Evolutionary conservation across 768 basidiomycete genomes (phyloP).

Genomic region (Kondoa malvinella): DNA sequence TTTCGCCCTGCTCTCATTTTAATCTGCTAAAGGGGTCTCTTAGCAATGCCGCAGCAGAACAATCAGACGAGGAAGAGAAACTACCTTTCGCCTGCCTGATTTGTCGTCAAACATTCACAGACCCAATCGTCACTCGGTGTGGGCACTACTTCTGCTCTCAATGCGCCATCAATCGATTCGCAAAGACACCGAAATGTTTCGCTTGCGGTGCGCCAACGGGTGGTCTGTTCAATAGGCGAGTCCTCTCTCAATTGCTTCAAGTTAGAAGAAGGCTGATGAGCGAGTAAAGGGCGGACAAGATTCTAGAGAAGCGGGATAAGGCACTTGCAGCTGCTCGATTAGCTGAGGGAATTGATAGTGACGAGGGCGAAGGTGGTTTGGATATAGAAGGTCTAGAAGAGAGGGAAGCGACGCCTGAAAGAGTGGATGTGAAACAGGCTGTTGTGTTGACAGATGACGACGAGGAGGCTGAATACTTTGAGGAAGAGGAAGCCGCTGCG

Average conservation of each 20-base stretch:
- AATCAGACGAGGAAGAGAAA: constrained; percentile 56
- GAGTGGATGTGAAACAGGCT: not conserved
- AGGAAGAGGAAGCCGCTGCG: not conserved
- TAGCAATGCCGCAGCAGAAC: constrained; percentile 35
- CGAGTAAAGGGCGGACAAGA: constrained; percentile 56
- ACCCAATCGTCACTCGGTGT: constrained; percentile 88
- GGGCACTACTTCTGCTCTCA: constrained; percentile 90
- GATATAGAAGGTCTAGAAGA: constrained; percentile 25
- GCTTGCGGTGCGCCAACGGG: constrained; percentile 85
- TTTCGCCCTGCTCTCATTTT: constrained; percentile 25
- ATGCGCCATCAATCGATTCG: constrained; percentile 87
- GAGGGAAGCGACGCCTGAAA: not conserved
- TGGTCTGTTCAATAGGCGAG: constrained; percentile 92
- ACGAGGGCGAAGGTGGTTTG: constrained; percentile 21
- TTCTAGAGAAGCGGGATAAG: constrained; percentile 70
- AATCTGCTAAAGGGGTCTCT: constrained; percentile 55
- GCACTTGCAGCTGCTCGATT: constrained; percentile 40
- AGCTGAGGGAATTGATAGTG: constrained; percentile 24
- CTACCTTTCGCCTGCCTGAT: constrained; percentile 97
- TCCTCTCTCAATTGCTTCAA: constrained; percentile 13
- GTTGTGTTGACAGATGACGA: not conserved
- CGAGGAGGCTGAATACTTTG: not conserved
- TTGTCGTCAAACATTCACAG: constrained; percentile 82
- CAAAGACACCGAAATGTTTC: constrained; percentile 84
- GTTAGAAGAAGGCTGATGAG: not conserved